phyloP scores from a whole-genome alignment of 345 rosid species.

The Hypericum androsaemum region DNA sequence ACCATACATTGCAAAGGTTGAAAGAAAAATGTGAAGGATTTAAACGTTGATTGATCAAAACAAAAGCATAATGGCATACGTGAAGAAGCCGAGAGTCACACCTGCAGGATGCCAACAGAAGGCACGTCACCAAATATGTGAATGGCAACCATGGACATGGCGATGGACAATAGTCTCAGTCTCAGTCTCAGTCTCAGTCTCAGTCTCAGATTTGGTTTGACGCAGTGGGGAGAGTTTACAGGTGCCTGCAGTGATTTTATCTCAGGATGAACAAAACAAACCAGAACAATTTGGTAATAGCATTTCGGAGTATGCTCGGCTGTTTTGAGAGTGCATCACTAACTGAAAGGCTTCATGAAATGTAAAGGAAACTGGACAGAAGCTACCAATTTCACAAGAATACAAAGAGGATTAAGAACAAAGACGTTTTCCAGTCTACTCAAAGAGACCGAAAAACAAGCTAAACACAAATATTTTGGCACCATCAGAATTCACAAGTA shows the following conservation, averaged over 20 bases:
- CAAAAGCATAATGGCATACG: background rate
- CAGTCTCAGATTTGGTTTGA: conserved; percentile 6
- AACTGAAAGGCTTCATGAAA: too few relatives aligned
- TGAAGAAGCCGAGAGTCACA: background rate
- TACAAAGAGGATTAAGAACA: too few relatives aligned
- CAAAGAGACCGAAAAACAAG: too few relatives aligned
- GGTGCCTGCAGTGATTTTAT: background rate
- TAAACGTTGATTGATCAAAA: background rate
- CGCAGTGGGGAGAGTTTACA: conserved; percentile 5
- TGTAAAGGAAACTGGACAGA: too few relatives aligned
- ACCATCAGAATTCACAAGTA: too few relatives aligned
- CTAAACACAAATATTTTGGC: too few relatives aligned
- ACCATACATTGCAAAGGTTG: background rate
- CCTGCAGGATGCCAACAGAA: conserved; percentile 8
- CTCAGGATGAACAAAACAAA: background rate
- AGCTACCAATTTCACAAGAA: too few relatives aligned
- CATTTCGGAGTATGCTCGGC: too few relatives aligned
- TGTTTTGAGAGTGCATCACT: too few relatives aligned
- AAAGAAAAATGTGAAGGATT: background rate
- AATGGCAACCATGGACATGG: conserved; percentile 5
- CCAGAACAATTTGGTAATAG: too few relatives aligned
- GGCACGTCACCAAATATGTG: conserved; percentile 9
- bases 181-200: too few relatives aligned
- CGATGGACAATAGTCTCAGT: conserved; percentile 7
- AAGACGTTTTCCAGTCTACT: too few relatives aligned